Conservation (phyloP, 306 rosid genomes). For the Herpetospermum pedunculosum region DNA sequence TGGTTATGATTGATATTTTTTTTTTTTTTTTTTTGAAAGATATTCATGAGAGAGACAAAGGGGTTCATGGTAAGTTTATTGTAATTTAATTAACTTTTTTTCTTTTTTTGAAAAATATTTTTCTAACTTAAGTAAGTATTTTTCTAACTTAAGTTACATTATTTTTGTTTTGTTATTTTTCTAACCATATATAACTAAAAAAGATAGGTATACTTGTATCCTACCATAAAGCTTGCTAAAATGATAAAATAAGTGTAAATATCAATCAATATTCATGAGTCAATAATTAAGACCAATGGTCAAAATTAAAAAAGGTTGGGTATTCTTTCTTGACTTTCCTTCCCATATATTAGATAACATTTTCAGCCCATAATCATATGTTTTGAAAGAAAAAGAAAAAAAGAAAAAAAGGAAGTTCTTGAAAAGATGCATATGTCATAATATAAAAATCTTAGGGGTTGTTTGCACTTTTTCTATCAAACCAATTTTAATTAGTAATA, state of each 20-base stretch:
- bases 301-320: constrained; percentile 6
- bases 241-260: neutral
- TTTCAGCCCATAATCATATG: neutral
- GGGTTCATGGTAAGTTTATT: no score
- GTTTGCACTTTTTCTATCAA: neutral
- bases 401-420: neutral
- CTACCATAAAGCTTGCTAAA: neutral
- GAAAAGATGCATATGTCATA: neutral
- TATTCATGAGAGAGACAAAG: no score
- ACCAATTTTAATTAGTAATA: neutral
- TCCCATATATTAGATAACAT: neutral
- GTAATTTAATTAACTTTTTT: no score
- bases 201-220: neutral
- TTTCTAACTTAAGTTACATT: neutral
- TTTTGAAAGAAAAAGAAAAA: neutral
- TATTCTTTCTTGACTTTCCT: neutral
- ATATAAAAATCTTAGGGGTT: neutral
- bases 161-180: neutral
- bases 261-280: neutral
- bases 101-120: no score
- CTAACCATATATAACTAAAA: neutral
- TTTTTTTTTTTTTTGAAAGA: no score
- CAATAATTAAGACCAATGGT: neutral
- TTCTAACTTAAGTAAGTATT: no score
- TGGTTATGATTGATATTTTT: no score